Conservation (phyloP, 768 basidiomycete species). For the Leucocoprinus birnbaumii region DNA sequence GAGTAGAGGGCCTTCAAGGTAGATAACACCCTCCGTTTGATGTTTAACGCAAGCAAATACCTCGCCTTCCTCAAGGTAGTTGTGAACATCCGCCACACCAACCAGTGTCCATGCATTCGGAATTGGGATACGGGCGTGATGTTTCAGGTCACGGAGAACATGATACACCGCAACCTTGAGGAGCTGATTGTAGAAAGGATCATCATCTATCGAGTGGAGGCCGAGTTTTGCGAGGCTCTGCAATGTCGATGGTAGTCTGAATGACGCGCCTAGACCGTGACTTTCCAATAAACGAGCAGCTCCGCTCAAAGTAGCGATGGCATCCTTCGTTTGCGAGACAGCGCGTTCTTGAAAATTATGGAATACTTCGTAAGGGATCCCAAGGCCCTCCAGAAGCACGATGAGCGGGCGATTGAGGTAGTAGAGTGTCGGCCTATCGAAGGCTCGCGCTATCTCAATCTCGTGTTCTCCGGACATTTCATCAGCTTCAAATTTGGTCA, state of each 20-base stretch:
- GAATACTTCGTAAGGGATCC: constrained; percentile 54
- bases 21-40: constrained; percentile 32
- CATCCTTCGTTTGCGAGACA: constrained; percentile 41
- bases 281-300: constrained; percentile 51
- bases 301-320: constrained; percentile 36
- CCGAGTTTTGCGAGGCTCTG: constrained; percentile 46
- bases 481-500: constrained; percentile 62
- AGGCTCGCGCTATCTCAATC: constrained; percentile 65
- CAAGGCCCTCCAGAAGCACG: constrained; percentile 61
- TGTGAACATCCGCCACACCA: constrained; percentile 67
- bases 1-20: constrained; percentile 51
- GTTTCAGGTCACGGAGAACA: constrained; percentile 63
- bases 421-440: constrained; percentile 56
- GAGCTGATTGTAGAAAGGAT: constrained; percentile 49
- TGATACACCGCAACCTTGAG: constrained; percentile 58
- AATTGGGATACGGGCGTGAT: constrained; percentile 65
- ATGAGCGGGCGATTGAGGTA: constrained; percentile 65
- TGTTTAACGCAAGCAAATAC: constrained; percentile 61
- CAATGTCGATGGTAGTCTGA: constrained; percentile 51
- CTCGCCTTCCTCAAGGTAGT: constrained; percentile 46
- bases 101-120: constrained; percentile 64
- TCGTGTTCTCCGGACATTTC: constrained; percentile 30
- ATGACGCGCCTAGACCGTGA: constrained; percentile 57
- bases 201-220: constrained; percentile 29
- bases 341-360: constrained; percentile 49